Evolutionary conservation across 176 grass and related monocot genomes (phyloP).

Genomic region (Dendrocalamus sinicus): DNA sequence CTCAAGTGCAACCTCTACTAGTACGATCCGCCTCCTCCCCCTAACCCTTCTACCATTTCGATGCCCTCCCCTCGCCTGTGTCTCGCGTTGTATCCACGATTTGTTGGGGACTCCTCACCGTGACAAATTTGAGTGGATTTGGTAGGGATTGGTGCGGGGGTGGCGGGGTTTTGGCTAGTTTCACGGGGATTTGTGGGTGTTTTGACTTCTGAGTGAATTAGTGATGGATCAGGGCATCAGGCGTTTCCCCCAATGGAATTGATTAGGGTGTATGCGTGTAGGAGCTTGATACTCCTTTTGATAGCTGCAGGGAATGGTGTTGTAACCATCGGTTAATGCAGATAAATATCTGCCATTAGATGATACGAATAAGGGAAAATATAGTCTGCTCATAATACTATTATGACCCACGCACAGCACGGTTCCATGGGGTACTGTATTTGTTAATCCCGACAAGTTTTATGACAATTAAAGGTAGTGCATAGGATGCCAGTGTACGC

Average conservation of each 20-base stretch:
- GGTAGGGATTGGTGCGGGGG: not conserved
- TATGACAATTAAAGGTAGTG: not conserved
- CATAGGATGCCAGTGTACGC: not conserved
- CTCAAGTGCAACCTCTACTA: constrained; percentile 99
- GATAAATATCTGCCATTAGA: not conserved
- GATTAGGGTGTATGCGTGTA: not conserved
- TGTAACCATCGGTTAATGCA: constrained; percentile 13
- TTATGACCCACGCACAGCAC: not conserved
- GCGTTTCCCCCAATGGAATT: not conserved
- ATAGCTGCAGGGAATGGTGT: not conserved
- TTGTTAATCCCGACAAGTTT: not conserved
- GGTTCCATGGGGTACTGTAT: not conserved
- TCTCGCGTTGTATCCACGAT: constrained; percentile 7
- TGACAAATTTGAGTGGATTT: constrained; percentile 4
- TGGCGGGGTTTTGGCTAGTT: not conserved
- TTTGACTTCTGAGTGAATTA: not conserved
- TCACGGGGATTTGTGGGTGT: constrained; percentile 5
- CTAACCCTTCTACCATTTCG: not conserved
- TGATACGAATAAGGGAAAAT: not conserved
- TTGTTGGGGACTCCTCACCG: not conserved
- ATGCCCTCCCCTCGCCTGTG: not conserved
- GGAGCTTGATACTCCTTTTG: not conserved
- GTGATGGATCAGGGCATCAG: constrained; percentile 4
- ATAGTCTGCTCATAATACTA: not conserved
- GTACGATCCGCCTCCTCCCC: constrained; percentile 55